These are phyloP conservation scores for Cetraspora pellucida DNA, from an alignment of 192 early-diverging fungal species.

Conservation along the genomic window DNA sequence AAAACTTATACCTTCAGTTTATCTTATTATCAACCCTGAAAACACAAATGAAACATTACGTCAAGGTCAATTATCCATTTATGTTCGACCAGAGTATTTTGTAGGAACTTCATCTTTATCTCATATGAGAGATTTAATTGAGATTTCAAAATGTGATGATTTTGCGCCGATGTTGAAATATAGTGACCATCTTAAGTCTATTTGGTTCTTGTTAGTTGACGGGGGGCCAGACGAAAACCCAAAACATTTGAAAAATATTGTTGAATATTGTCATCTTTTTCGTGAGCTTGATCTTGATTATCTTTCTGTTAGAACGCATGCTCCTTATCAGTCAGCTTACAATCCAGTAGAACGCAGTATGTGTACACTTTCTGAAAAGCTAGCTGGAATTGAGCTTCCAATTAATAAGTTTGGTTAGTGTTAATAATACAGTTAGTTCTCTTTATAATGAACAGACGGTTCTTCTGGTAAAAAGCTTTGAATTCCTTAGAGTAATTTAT, in stretches of 20 bases:
- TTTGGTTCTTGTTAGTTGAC: background rate
- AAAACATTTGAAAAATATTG: slow-evolving; percentile 1
- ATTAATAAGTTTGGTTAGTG: background rate
- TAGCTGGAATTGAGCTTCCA: background rate
- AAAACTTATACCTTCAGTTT: slow-evolving; percentile 10
- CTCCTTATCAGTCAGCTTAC: background rate
- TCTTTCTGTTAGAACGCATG: slow-evolving; percentile 1
- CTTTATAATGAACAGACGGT: too few species aligned
- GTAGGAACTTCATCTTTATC: background rate
- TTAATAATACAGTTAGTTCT: too few species aligned
- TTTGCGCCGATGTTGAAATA: background rate
- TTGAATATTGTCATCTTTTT: slow-evolving; percentile 1
- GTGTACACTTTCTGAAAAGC: background rate
- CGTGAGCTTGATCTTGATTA: slow-evolving; percentile 1
- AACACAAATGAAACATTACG: background rate
- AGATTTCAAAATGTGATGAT: background rate
- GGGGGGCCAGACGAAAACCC: slow-evolving; percentile 5
- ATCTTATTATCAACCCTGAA: background rate
- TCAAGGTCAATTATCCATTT: background rate
- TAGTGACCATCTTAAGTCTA: background rate
- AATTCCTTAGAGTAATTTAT: too few species aligned
- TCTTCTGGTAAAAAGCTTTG: too few species aligned
- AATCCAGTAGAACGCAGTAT: background rate
- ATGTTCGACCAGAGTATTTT: slow-evolving; percentile 2
- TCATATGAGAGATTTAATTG: background rate